Evolutionary conservation across 2,329 filamentous ascomycete species (phyloP).

Genomic region (Ceratocystiopsis sp.): DNA sequence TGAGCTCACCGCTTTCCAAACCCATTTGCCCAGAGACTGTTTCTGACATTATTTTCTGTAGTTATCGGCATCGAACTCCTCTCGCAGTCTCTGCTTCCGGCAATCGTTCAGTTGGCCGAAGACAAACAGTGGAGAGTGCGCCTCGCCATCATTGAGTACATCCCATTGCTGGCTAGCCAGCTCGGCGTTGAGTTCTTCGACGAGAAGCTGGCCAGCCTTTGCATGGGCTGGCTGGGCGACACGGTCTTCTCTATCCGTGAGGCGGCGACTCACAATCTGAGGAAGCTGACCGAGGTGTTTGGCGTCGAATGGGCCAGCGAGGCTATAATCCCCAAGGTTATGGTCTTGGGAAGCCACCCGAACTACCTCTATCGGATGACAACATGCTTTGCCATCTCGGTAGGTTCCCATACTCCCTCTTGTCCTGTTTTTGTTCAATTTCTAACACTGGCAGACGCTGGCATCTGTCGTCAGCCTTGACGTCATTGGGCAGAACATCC

Average conservation of each 20-base stretch:
- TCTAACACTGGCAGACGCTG: slow-evolving; percentile 48
- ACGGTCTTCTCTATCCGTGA: slow-evolving; percentile 98
- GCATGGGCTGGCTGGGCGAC: slow-evolving; percentile 97
- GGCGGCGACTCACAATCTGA: slow-evolving; percentile 90
- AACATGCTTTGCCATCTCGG: slow-evolving; percentile 96
- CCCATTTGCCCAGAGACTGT: neutral
- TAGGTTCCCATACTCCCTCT: slow-evolving; percentile 34
- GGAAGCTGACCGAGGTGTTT: slow-evolving; percentile 97
- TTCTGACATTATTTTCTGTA: slow-evolving; percentile 16
- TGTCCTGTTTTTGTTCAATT: neutral
- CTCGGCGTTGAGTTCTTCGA: slow-evolving; percentile 96
- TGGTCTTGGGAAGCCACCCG: slow-evolving; percentile 93
- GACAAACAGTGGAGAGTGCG: slow-evolving; percentile 99
- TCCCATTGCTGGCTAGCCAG: slow-evolving; percentile 86
- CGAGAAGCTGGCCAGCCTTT: slow-evolving; percentile 85
- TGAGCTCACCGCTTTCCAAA: slow-evolving; percentile 19
- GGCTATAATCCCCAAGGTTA: slow-evolving; percentile 95
- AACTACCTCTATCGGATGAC: slow-evolving; percentile 99
- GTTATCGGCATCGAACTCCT: slow-evolving; percentile 96
- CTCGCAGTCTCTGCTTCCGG: slow-evolving; percentile 88
- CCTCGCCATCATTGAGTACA: slow-evolving; percentile 97
- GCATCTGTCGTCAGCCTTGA: slow-evolving; percentile 83
- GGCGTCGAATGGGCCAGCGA: slow-evolving; percentile 95
- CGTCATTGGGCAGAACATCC: slow-evolving; percentile 81
- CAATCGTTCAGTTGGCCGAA: slow-evolving; percentile 92